phyloP scores from a whole-genome alignment of 2,329 filamentous ascomycete species.

The Sordariomycetes sp. region DNA sequence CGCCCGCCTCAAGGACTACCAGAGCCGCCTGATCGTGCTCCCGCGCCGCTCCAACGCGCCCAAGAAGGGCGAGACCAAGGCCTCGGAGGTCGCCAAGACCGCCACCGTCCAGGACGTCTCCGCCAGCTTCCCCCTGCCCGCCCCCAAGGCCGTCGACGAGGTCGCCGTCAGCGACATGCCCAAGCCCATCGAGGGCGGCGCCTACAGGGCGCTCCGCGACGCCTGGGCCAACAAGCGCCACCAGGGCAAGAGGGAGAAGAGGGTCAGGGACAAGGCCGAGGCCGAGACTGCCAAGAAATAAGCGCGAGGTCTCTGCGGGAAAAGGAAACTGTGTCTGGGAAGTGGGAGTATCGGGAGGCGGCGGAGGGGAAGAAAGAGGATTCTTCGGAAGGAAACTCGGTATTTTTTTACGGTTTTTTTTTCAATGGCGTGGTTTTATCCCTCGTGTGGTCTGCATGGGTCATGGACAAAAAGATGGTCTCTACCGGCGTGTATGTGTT shows the following conservation, averaged over 20 bases:
- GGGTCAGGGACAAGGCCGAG: constrained; percentile 77
- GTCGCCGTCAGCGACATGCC: constrained; percentile 77
- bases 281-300: constrained; percentile 84
- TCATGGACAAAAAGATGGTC: constrained; percentile 1
- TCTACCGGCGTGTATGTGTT: neutral
- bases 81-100: constrained; percentile 58
- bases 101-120: constrained; percentile 40
- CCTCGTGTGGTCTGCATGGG: neutral
- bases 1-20: constrained; percentile 95
- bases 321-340: neutral
- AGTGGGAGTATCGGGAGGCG: constrained; percentile 3
- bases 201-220: constrained; percentile 76
- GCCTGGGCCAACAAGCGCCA: constrained; percentile 75
- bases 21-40: constrained; percentile 92
- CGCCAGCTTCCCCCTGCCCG: constrained; percentile 61
- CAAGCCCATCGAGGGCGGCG: constrained; percentile 66
- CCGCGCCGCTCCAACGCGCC: constrained; percentile 87
- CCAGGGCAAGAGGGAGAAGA: constrained; percentile 83
- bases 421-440: constrained; percentile 3
- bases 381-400: neutral
- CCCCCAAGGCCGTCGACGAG: constrained; percentile 56
- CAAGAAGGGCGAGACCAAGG: constrained; percentile 88
- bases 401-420: constrained; percentile 2
- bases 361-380: neutral
- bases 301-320: constrained; percentile 14